phyloP scores from a whole-genome alignment of 441 rosid genomes.

The Adansonia madagascariensis region DNA sequence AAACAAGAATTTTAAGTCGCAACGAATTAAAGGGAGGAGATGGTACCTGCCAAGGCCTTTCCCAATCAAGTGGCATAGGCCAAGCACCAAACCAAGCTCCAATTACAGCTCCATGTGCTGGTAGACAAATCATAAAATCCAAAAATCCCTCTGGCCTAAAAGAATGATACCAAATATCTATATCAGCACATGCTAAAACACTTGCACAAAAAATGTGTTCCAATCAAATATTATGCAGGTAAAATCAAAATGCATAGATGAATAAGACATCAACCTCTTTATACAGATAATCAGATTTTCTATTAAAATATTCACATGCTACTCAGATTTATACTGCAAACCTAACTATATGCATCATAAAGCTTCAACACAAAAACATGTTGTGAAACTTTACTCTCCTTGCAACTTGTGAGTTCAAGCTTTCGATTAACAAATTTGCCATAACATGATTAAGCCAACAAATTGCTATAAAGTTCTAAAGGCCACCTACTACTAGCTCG shows the following conservation, averaged over 20 bases:
- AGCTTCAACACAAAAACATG: background rate
- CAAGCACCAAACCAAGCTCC: conserved; percentile 98
- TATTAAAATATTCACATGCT: background rate
- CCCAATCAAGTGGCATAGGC: conserved; percentile 99
- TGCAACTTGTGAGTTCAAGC: background rate
- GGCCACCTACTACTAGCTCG: background rate
- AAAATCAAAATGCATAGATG: background rate
- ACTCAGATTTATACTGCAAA: background rate
- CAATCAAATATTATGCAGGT: background rate
- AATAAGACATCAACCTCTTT: background rate
- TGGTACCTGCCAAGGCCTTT: conserved; percentile 86
- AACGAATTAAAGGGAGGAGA: background rate
- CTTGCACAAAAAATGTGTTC: background rate
- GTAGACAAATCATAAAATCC: conserved; percentile 65
- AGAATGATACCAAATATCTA: conserved; percentile 31
- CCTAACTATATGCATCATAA: background rate
- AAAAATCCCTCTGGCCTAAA: conserved; percentile 49
- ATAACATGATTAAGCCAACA: background rate
- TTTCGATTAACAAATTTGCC: background rate
- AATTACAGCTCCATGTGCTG: conserved; percentile 76
- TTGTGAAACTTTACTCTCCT: conserved; percentile 7
- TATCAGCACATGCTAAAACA: conserved; percentile 15
- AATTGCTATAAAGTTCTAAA: background rate
- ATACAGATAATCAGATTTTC: background rate
- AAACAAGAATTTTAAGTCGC: background rate